Evolutionary conservation across 148 eudicot genomes (phyloP).

Genomic region (Diospyros lotus): DNA sequence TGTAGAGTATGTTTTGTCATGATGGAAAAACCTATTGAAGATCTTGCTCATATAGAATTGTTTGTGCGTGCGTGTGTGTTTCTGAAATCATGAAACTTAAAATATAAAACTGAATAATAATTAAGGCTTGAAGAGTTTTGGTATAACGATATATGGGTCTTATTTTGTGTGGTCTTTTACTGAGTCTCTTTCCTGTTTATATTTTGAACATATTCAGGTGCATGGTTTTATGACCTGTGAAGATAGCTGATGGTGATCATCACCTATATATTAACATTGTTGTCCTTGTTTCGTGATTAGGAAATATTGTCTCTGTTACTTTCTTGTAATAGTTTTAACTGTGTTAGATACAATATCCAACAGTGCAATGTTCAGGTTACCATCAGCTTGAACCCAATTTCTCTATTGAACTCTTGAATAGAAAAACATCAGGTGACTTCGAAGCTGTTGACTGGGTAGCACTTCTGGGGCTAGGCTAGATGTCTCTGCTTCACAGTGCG

Average conservation of each 20-base stretch:
- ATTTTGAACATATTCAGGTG: conserved; percentile 6
- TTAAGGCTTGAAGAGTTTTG: background rate
- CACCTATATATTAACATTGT: background rate
- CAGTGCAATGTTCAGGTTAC: too few species aligned
- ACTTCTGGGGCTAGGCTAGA: background rate
- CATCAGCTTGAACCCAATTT: background rate
- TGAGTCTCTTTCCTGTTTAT: conserved; percentile 8
- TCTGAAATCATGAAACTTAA: background rate
- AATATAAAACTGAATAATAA: background rate
- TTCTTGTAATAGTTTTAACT: background rate
- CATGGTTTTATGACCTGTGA: background rate
- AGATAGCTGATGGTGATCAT: conserved; percentile 4
- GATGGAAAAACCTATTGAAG: background rate
- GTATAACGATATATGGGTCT: background rate
- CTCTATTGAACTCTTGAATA: background rate
- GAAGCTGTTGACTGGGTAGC: background rate
- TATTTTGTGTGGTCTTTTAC: background rate
- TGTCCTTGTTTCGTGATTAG: background rate
- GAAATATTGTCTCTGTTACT: background rate
- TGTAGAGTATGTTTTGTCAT: background rate
- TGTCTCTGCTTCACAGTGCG: background rate
- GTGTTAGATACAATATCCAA: background rate
- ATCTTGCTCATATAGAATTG: background rate
- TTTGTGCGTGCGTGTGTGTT: too few species aligned
- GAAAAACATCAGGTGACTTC: background rate